Evolutionary conservation across 176 grass and related monocot species (phyloP), one percentile per base, ranked within the genome.

Genomic region (Raddia distichophylla): DNA sequence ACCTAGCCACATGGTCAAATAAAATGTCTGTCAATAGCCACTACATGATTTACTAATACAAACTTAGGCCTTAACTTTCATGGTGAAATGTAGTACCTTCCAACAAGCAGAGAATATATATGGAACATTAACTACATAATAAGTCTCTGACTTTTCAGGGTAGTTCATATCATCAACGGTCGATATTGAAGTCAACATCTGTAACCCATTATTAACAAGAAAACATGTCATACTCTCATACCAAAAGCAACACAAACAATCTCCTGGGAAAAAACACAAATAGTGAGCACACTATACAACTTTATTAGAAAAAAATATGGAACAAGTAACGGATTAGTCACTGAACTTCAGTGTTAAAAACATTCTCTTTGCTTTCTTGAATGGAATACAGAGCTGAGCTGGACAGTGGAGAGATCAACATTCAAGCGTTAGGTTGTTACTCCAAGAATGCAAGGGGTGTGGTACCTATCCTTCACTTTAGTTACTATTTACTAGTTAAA

Each of bases 121-220:
- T 19, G 95, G 95, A 73, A 80, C 92, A 40, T 98, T 98, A 67
- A 94, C 95, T 35, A 98, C 90, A 83, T 98, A 98, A 83, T 98
- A 98, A 62, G 89, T 98, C 65, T 95, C 82, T 19, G 96, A 90
- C 79, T 93, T 98, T 74, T 98, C 96, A 22, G 96, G 96, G 82
- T 98, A 98, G 78, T 98, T 98, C 59, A 98, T 85, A 72, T 98
- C 96, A 82, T 98, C 96, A 86, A 98, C 56, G 34, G 93, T 95
- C 7, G 96, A 93, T 89, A 98, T 98, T 67, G 76, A 77, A 78
- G 93, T 98, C 79, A 98, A 32, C 83, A 98, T 86, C 96, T 98
- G 92, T 79, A 87, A 66, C 70, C 64, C 58, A 84, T 34, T 34
- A 80, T 81, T 62, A 76, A 73, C 62, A 80, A 77, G 47, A 67